Percentiles rank a stretch among this genome's conserved stretches.
These are phyloP conservation scores for Umbellularia californica DNA, from an alignment of 164 flowering plant species.

Conservation along the genomic window DNA sequence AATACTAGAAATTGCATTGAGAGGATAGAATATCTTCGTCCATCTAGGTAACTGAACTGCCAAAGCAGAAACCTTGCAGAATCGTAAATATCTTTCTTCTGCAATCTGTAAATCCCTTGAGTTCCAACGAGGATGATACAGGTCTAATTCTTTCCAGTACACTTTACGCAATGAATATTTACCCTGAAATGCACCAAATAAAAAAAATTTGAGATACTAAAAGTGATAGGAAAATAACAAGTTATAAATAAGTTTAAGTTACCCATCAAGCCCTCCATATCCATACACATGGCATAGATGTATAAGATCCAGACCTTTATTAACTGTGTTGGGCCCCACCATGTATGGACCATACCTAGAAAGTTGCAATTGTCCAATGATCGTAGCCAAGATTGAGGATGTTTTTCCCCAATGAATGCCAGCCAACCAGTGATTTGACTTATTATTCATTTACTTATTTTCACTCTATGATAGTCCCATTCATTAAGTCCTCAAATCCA, in stretches of 20 bases:
- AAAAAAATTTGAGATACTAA: not conserved
- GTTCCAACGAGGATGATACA: slow-evolving; percentile 93
- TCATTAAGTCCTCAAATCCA: not conserved
- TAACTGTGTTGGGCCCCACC: not conserved
- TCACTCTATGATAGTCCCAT: not conserved
- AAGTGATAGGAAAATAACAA: not conserved
- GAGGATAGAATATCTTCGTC: slow-evolving; percentile 74
- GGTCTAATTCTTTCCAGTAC: slow-evolving; percentile 86
- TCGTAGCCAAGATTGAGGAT: not conserved
- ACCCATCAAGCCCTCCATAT: not conserved
- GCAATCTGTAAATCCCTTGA: slow-evolving; percentile 85
- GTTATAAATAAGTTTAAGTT: no score
- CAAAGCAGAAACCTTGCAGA: slow-evolving; percentile 70
- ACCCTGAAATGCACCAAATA: slow-evolving; percentile 49
- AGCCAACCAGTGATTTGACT: no score
- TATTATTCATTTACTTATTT: no score
- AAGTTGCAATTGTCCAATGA: not conserved
- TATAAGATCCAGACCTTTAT: not conserved
- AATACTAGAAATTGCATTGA: slow-evolving; percentile 54
- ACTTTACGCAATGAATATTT: slow-evolving; percentile 68
- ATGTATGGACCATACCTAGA: not conserved
- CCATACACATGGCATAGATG: not conserved
- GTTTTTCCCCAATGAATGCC: not conserved
- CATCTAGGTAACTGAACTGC: slow-evolving; percentile 79
- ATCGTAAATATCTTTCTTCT: slow-evolving; percentile 86